Percentiles rank a stretch among this genome's conserved stretches.
Evolutionary conservation across 345 rosid species (phyloP).

Genomic region (Arabidopsis arenosa): DNA sequence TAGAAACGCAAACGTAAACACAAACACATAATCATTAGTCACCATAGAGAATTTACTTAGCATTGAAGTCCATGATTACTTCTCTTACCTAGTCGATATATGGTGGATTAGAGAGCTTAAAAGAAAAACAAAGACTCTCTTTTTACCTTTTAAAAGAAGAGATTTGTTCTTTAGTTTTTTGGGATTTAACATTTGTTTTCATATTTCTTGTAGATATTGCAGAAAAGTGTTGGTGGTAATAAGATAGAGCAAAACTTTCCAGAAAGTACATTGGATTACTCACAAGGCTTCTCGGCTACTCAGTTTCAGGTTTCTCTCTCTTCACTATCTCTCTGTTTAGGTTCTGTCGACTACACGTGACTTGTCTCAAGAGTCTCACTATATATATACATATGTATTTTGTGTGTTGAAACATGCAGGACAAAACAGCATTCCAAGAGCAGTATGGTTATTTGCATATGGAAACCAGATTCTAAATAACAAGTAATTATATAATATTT

Average conservation of each 20-base stretch:
- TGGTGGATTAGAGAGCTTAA: background rate
- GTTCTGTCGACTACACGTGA: conserved; percentile 34
- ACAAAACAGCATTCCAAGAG: conserved; percentile 38
- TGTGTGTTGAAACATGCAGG: conserved; percentile 33
- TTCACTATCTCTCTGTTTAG: conserved; percentile 7
- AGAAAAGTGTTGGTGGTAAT: conserved; percentile 50
- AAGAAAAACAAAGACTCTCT: background rate
- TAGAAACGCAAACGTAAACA: background rate
- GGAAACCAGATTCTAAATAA: conserved; percentile 33
- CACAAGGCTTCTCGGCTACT: conserved; percentile 73
- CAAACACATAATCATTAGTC: background rate
- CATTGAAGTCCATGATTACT: background rate
- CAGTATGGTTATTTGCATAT: conserved; percentile 40
- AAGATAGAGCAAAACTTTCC: conserved; percentile 54
- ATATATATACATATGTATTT: background rate
- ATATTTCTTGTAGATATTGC: background rate
- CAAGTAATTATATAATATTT: background rate
- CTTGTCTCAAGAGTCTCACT: conserved; percentile 33
- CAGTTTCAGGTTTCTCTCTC: conserved; percentile 59
- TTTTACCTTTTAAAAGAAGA: background rate
- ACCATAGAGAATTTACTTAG: background rate
- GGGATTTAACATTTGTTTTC: background rate
- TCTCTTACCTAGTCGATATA: too few relatives aligned
- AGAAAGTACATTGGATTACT: conserved; percentile 63
- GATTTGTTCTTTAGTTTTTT: background rate